Evolutionary conservation across 2,329 filamentous ascomycete species (phyloP).

Genomic region (Fusarium xyrophilum): DNA sequence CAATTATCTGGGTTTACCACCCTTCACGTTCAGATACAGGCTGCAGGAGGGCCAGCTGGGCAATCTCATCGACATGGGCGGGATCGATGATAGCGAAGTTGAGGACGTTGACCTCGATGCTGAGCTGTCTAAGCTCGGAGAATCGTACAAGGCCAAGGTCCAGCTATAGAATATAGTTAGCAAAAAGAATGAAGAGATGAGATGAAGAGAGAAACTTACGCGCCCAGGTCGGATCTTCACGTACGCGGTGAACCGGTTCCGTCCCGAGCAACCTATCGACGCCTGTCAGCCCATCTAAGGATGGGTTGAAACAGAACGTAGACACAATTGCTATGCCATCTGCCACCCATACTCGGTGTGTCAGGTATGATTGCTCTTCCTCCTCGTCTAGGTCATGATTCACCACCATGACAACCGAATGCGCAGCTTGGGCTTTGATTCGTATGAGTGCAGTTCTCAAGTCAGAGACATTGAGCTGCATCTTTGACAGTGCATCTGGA

Average conservation of each 20-base stretch:
- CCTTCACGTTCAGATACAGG: conserved; percentile 27
- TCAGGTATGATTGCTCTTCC: conserved; percentile 68
- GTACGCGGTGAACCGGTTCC: conserved; percentile 47
- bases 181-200: background rate
- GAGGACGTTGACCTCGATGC: conserved; percentile 38
- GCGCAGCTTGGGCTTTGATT: conserved; percentile 64
- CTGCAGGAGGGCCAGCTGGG: conserved; percentile 45
- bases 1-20: too few relatives aligned
- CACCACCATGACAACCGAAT: conserved; percentile 62
- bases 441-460: conserved; percentile 63
- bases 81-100: conserved; percentile 28
- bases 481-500: conserved; percentile 54
- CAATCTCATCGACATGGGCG: conserved; percentile 47
- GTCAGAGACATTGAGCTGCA: conserved; percentile 67
- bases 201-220: conserved; percentile 7
- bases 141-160: conserved; percentile 8
- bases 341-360: too few relatives aligned
- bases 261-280: too few relatives aligned
- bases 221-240: conserved; percentile 16
- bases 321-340: too few relatives aligned
- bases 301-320: too few relatives aligned
- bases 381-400: conserved; percentile 72
- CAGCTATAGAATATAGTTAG: background rate
- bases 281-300: too few relatives aligned
- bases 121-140: conserved; percentile 41